phyloP scores from a whole-genome alignment of 257 asterid genomes.

The Capsicum rhomboideum region DNA sequence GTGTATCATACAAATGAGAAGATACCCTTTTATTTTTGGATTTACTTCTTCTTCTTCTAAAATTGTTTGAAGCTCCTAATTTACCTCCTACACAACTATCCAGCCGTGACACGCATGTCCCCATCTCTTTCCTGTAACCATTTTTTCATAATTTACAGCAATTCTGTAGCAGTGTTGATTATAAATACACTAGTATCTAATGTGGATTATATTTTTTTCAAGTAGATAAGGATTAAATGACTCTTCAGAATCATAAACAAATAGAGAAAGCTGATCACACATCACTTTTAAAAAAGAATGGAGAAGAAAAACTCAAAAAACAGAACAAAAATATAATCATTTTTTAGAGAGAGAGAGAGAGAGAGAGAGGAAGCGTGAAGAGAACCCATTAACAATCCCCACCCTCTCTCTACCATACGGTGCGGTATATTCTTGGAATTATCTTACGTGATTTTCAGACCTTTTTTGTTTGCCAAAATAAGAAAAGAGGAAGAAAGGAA shows the following conservation, averaged over 20 bases:
- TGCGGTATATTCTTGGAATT: neutral
- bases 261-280: too few species aligned
- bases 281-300: too few species aligned
- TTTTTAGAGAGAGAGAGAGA: too few species aligned
- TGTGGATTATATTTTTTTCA: neutral
- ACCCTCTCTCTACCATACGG: neutral
- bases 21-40: slow-evolving; percentile 29
- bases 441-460: neutral
- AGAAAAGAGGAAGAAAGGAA: neutral
- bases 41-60: slow-evolving; percentile 31
- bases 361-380: slow-evolving; percentile 27
- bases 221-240: neutral
- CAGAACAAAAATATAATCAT: slow-evolving; percentile 2
- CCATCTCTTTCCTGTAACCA: too few species aligned
- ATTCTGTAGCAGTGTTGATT: too few species aligned
- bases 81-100: slow-evolving; percentile 50
- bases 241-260: neutral
- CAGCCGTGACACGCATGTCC: slow-evolving; percentile 75
- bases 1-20: slow-evolving; percentile 39
- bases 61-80: slow-evolving; percentile 18
- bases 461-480: too few species aligned
- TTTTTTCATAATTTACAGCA: neutral
- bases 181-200: neutral
- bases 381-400: slow-evolving; percentile 10
- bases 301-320: too few species aligned